A percentile compares a stretch with the other conserved stretches of the same genome.
Conservation (phyloP, 164 flowering plant genomes). For the Nymphaea colorata region DNA sequence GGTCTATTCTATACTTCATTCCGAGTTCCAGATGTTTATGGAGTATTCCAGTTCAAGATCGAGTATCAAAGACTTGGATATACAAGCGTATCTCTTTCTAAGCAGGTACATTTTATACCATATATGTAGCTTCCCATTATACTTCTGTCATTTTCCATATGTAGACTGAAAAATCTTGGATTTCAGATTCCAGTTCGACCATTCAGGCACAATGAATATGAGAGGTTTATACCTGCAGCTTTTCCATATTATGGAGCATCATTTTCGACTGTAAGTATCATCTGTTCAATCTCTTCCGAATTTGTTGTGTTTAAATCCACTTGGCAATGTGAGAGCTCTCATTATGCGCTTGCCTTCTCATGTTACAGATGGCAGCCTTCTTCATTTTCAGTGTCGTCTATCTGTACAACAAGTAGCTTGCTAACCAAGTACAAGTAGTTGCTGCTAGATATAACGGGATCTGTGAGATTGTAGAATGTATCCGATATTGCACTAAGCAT, state of each 20-base stretch:
- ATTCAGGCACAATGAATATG: conserved; percentile 92
- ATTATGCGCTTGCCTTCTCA: background rate
- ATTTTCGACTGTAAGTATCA: conserved; percentile 61
- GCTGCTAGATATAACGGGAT: background rate
- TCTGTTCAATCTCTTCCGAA: background rate
- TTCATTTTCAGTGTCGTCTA: conserved; percentile 57
- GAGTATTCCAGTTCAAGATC: conserved; percentile 97
- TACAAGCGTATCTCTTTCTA: conserved; percentile 69
- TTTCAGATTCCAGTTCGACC: conserved; percentile 96
- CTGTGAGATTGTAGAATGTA: background rate
- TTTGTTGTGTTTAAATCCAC: background rate
- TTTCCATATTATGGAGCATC: conserved; percentile 90
- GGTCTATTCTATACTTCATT: conserved; percentile 65
- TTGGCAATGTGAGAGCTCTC: background rate
- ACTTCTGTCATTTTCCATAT: background rate
- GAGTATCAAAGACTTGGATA: conserved; percentile 92
- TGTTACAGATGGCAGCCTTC: conserved; percentile 85
- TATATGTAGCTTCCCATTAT: background rate
- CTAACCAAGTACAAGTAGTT: background rate
- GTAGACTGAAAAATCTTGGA: background rate
- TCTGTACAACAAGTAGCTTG: conserved; percentile 55
- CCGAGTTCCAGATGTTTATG: conserved; percentile 98
- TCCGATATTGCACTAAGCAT: background rate
- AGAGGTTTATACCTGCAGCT: conserved; percentile 85
- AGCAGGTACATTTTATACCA: conserved; percentile 66